A percentile compares a stretch with the other conserved stretches of the same genome.
phyloP scores from a whole-genome alignment of 2,329 filamentous ascomycete species.

The Pseudocercospora macadamiae region DNA sequence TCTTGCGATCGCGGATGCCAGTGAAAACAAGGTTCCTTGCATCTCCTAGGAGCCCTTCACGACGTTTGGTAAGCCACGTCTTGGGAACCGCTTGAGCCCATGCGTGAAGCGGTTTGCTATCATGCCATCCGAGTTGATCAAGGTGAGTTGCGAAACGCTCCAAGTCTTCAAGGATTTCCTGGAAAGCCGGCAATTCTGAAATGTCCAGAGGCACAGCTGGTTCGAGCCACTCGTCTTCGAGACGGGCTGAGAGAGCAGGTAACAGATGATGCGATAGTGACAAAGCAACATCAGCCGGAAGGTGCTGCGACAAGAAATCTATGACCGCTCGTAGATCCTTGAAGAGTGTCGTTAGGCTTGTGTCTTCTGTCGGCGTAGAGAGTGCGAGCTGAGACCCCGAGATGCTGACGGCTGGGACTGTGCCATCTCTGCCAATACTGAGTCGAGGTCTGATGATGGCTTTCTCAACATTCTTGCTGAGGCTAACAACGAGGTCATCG shows the following conservation, averaged over 20 bases:
- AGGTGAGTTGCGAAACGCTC: conserved; percentile 67
- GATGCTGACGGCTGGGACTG: conserved; percentile 24
- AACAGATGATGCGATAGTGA: conserved; percentile 72
- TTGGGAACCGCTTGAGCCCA: conserved; percentile 82
- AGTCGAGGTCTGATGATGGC: conserved; percentile 35
- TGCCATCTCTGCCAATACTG: conserved; percentile 22
- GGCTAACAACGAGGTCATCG: conserved; percentile 31
- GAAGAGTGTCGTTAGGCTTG: conserved; percentile 39
- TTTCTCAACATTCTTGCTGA: conserved; percentile 35
- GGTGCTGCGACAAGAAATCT: conserved; percentile 53
- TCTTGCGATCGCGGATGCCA: conserved; percentile 67
- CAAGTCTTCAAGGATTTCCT: conserved; percentile 68
- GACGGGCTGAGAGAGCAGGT: conserved; percentile 65
- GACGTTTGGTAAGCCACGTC: conserved; percentile 83
- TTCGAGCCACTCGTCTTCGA: conserved; percentile 76
- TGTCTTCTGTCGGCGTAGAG: conserved; percentile 25
- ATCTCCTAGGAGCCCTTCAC: conserved; percentile 75
- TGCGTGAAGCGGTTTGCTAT: conserved; percentile 64
- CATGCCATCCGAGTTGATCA: conserved; percentile 64
- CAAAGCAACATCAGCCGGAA: conserved; percentile 53
- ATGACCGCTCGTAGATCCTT: conserved; percentile 50
- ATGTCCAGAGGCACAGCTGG: conserved; percentile 75
- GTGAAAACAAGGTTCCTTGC: conserved; percentile 70
- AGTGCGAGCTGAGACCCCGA: conserved; percentile 32
- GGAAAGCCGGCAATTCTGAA: conserved; percentile 70